A percentile compares a stretch with the other conserved stretches of the same genome.
Conservation (phyloP, 305 asterid species). For the Ilex paraguariensis region DNA sequence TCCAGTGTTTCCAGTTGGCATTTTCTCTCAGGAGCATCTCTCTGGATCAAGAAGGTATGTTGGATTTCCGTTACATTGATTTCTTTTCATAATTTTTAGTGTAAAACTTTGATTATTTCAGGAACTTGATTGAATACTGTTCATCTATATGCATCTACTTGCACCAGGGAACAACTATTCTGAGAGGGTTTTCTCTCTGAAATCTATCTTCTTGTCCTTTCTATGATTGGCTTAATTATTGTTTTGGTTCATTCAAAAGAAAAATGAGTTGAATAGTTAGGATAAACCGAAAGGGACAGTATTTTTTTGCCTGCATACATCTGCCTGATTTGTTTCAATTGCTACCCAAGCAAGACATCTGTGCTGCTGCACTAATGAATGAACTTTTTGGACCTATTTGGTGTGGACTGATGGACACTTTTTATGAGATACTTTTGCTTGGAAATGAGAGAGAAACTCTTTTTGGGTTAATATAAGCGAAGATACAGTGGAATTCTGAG, state of each 20-base stretch:
- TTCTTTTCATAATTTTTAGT: neutral
- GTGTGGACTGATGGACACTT: neutral
- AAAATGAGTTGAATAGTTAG: neutral
- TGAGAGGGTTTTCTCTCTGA: no score
- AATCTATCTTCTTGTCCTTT: neutral
- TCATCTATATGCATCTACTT: no score
- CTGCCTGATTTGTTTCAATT: neutral
- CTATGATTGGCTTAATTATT: no score
- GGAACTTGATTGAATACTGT: no score
- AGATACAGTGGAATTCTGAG: no score
- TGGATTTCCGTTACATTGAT: slow-evolving; percentile 5
- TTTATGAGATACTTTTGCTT: neutral
- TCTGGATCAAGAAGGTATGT: slow-evolving; percentile 37
- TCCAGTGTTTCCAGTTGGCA: slow-evolving; percentile 48
- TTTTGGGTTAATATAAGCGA: no score
- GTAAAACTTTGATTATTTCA: no score
- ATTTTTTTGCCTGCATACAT: neutral
- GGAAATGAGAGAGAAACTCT: neutral
- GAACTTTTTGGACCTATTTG: no score
- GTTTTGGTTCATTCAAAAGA: no score
- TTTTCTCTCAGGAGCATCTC: slow-evolving; percentile 41
- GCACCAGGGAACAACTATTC: no score
- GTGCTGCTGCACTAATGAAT: no score
- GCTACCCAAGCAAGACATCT: neutral
- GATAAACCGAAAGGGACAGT: neutral